phyloP scores from a whole-genome alignment of 1,139 yeast species.

The Lodderomyces parapsilosis region DNA sequence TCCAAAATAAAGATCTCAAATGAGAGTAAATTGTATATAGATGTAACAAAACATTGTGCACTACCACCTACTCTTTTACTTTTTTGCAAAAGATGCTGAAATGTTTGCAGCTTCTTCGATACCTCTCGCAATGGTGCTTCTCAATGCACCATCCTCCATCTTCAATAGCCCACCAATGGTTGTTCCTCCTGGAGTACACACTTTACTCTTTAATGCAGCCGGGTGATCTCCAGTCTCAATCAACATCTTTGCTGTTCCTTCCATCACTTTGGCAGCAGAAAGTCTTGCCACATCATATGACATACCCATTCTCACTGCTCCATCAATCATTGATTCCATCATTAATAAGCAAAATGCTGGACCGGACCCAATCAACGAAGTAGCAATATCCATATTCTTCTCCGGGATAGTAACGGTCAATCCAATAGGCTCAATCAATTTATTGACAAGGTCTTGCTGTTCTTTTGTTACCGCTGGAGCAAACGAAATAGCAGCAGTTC shows the following conservation, averaged over 20 bases:
- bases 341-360: constrained; percentile 91
- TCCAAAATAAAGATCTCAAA: constrained; percentile 12
- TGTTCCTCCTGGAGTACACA: constrained; percentile 98
- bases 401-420: constrained; percentile 74
- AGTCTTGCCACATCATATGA: constrained; percentile 81
- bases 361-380: constrained; percentile 93
- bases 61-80: constrained; percentile 37
- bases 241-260: constrained; percentile 95
- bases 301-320: constrained; percentile 93
- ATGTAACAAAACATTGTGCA: not conserved
- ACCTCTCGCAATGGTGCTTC: constrained; percentile 84
- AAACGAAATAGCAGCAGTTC: constrained; percentile 86
- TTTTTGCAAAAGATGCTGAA: constrained; percentile 76
- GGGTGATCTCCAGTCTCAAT: constrained; percentile 85
- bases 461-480: constrained; percentile 47
- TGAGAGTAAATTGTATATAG: constrained; percentile 4
- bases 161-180: constrained; percentile 93
- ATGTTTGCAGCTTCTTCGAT: constrained; percentile 88
- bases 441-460: constrained; percentile 54
- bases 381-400: constrained; percentile 94
- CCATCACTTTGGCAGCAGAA: constrained; percentile 94
- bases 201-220: constrained; percentile 82
- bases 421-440: constrained; percentile 65
- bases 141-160: constrained; percentile 88
- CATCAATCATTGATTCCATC: constrained; percentile 91